Evolutionary conservation across 257 asterid species (phyloP), one percentile per base, ranked within the genome.

Genomic region (Coffea eugenioides): DNA sequence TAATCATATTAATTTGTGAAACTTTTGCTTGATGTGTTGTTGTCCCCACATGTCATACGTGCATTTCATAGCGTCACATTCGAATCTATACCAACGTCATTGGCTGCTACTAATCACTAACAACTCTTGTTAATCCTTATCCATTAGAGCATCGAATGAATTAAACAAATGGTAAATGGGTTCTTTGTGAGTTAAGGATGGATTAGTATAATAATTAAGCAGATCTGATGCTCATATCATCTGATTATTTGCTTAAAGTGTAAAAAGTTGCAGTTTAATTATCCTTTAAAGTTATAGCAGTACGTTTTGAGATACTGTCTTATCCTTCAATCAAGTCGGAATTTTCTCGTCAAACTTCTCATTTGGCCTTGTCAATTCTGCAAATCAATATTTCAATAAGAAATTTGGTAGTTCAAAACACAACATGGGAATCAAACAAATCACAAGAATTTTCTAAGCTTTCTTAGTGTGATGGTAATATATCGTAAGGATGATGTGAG

Each of bases 41-140:
- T 51, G 79, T 79, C 77, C 81, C 85, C 83, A 82, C 82, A 69
- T 81, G 81, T 76, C 78, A 80, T 88, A 88, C 90, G 89, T 85
- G 90, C 90, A 80, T 39, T 64, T 75, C 86, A 78, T 85, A 78
- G 85, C 87, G 76, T 83, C 82, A 59, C 77, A 61, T 82, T 83
- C 78, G 82, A 83, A 73, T 75, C 86, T 65, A 31, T 69, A 54
- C 43, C 73, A 76, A 76, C 87, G 89, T 84, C 89, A 85, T 84
- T 84, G 23, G 82, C 57, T 66, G 25, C 21, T 72, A 7, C 36
- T 41, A 64, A 78, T 61, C 78, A 59, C 68, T 69, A 66, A 1
- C 71, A 76, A 69, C 59, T 80, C 85, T 67, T 82, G 80, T 70
- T 78, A 77, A 75, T 61, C 86, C 90, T 87, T 86, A 86, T 87